phyloP scores from a whole-genome alignment of 495 filamentous ascomycete species.

The Pseudevernia furfuracea region DNA sequence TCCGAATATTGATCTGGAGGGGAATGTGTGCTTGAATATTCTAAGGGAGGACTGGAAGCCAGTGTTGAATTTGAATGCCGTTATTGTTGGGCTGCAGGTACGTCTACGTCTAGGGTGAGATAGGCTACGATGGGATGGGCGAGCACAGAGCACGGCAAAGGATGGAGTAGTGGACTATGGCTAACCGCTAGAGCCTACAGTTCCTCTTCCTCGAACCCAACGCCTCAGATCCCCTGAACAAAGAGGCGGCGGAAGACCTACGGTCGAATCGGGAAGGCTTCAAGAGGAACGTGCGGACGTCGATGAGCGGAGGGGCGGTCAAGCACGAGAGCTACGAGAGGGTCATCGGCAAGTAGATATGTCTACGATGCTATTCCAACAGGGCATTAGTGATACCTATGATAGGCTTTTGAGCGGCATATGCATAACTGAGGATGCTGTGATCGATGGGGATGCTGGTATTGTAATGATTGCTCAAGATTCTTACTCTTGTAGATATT shows the following conservation, averaged over 20 bases:
- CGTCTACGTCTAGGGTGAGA: conserved; percentile 17
- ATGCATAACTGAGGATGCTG: conserved; percentile 4
- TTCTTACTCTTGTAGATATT: neutral
- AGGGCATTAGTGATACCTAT: conserved; percentile 5
- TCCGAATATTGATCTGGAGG: conserved; percentile 95
- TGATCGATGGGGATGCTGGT: neutral
- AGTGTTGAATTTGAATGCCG: conserved; percentile 90
- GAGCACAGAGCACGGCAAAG: neutral
- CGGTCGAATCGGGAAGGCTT: conserved; percentile 75
- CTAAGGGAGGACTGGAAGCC: conserved; percentile 98
- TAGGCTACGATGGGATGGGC: neutral
- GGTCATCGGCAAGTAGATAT: conserved; percentile 47
- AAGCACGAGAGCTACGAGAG: conserved; percentile 64
- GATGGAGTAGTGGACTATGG: neutral
- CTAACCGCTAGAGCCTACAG: conserved; percentile 36
- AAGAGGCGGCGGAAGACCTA: conserved; percentile 92
- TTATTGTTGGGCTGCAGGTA: conserved; percentile 90
- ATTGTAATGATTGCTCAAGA: neutral
- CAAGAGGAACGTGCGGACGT: conserved; percentile 75
- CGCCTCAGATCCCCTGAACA: conserved; percentile 92
- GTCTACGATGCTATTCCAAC: neutral
- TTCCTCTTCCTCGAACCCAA: conserved; percentile 98
- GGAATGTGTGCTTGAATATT: conserved; percentile 96
- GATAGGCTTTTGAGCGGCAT: conserved; percentile 22
- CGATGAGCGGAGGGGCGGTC: conserved; percentile 79